Percentiles rank a stretch among this genome's conserved stretches.
Evolutionary conservation across 495 filamentous ascomycete genomes (phyloP).

Genomic region (Paragyromitra xinjiangensis): DNA sequence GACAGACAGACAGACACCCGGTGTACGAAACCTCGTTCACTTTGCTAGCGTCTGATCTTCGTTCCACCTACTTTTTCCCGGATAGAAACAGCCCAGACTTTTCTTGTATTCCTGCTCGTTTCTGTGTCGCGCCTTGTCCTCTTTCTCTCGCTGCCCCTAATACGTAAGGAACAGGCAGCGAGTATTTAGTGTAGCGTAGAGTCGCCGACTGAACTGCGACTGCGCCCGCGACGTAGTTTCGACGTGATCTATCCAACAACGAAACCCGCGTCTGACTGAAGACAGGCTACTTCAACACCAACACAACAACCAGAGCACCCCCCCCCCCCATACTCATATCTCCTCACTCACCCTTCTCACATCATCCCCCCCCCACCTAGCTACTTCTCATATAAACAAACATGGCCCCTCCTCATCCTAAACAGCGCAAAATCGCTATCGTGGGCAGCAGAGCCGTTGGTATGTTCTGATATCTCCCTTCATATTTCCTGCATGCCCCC

Average conservation of each 20-base stretch:
- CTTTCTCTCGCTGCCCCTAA: constrained; percentile 30
- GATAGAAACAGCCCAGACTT: constrained; percentile 29
- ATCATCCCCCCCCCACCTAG: constrained; percentile 20
- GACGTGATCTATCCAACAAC: constrained; percentile 46
- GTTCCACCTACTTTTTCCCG: constrained; percentile 16
- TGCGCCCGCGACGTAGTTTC: constrained; percentile 48
- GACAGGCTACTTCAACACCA: constrained; percentile 33
- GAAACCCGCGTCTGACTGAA: constrained; percentile 42
- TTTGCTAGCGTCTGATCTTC: constrained; percentile 31
- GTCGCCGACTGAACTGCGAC: constrained; percentile 38
- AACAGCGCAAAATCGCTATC: constrained; percentile 97
- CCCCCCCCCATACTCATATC: constrained; percentile 13
- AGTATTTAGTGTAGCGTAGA: constrained; percentile 38
- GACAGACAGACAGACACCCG: not conserved
- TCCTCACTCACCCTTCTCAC: constrained; percentile 19
- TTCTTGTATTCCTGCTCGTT: constrained; percentile 17
- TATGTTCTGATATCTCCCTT: constrained; percentile 62
- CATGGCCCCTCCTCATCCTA: constrained; percentile 80
- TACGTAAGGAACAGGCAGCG: constrained; percentile 28
- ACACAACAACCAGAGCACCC: constrained; percentile 30
- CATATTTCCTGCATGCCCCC: constrained; percentile 31
- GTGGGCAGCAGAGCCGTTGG: constrained; percentile 97
- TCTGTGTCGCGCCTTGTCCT: constrained; percentile 29
- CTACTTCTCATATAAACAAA: constrained; percentile 3
- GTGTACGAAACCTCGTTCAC: constrained; percentile 25